Evolutionary conservation across 2,329 filamentous ascomycete genomes (phyloP), one percentile per base, ranked within the genome.

Genomic region (Akanthomyces lecanii): DNA sequence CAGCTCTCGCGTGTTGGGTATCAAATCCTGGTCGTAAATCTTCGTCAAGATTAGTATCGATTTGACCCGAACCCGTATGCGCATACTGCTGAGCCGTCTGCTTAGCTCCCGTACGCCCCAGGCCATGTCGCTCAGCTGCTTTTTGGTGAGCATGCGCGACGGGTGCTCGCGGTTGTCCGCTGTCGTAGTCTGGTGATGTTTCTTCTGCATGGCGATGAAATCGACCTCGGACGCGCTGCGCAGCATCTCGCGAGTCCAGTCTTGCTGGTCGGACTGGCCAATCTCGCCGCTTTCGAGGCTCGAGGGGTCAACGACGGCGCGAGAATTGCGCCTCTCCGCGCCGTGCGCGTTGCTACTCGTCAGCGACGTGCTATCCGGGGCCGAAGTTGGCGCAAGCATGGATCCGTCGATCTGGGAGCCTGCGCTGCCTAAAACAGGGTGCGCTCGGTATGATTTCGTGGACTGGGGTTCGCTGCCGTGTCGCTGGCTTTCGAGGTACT

Each of bases 101-200:
- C 91, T 94, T 64, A 99, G 79, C 75, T 97, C 92, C 54, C 95
- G 84, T 63, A 98, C 95, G 30, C 94, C 93, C 86, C 94, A 93
- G 0, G 94, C 93, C 94, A 99, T 98, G 70, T 98, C 95, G 16
- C 90, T 92, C 48, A 99, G 82, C 75, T 99, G 92, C 74, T 91
- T 92, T 79, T 98, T 98, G 1, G 93, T 97, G 68, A 98, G 81
- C 56, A 97, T 84, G n/a, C 94, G 85, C 64, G 83, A 51, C 21
- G 82, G 68, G 10, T 75, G 72, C 30, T 74, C 72, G 33, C 58
- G 36, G 48, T 6, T 10, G 18, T 18, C 58, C 18, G 58, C 25
- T 12, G 28, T 11, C 36, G 30, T 30, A 6, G 44, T 40, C 63
- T 75, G 66, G 48, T 72, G 65, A 8, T 62, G 25, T n/a, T 65